A percentile compares a stretch with the other conserved stretches of the same genome.
These are phyloP conservation scores for Chaetomium olivaceum DNA, from an alignment of 2,329 filamentous ascomycete genomes.

Conservation along the genomic window DNA sequence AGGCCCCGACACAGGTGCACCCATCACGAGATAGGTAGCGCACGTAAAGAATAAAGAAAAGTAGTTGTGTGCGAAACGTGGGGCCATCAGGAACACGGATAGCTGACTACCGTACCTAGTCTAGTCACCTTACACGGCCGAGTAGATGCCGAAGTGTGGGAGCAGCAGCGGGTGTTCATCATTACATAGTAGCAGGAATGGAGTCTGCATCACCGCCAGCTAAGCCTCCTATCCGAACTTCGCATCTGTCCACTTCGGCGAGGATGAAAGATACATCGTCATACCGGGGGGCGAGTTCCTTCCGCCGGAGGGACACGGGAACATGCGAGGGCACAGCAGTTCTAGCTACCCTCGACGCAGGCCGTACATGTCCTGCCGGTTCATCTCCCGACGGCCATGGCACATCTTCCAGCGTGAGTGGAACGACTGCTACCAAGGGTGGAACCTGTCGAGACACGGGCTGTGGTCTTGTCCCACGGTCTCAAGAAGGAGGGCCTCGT, in stretches of 20 bases:
- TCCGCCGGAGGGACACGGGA: not conserved
- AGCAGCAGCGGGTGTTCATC: not conserved
- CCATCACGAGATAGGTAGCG: not conserved
- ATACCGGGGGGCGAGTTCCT: not conserved
- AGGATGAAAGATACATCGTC: not conserved
- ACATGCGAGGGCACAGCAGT: not conserved
- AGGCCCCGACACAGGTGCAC: not conserved
- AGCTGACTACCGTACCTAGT: not conserved
- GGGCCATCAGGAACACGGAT: not conserved
- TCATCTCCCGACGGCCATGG: not conserved
- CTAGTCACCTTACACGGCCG: not conserved
- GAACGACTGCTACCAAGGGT: not conserved
- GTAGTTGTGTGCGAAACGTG: not conserved
- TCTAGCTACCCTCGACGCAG: not conserved
- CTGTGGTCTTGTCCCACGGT: not conserved
- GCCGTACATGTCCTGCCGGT: not conserved
- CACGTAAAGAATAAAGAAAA: not conserved
- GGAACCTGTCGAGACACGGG: not conserved
- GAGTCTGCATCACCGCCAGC: not conserved
- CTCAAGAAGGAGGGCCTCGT: not conserved
- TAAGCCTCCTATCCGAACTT: not conserved
- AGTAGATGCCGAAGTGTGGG: not conserved
- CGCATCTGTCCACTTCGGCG: not conserved
- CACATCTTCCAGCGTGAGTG: not conserved
- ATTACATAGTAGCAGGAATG: not conserved